Conservation (phyloP, 768 basidiomycete genomes). For the Lyophyllum decastes region DNA sequence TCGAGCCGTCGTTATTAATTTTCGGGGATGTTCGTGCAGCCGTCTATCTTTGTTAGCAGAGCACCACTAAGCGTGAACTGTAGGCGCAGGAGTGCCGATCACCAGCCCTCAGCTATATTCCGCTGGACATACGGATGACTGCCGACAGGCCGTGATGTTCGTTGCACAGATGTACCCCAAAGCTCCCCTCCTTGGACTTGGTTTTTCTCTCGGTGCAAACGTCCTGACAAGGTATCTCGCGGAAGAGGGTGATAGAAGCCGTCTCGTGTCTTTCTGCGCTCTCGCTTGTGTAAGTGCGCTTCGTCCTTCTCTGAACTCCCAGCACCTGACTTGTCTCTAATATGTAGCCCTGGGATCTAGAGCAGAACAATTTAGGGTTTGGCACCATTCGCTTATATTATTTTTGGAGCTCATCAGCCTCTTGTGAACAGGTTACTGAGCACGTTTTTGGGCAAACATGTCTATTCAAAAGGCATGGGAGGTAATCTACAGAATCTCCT, state of each 20-base stretch:
- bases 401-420: conserved; percentile 12
- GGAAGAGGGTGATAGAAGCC: conserved; percentile 70
- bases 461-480: conserved; percentile 83
- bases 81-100: conserved; percentile 84
- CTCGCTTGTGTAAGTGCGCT: conserved; percentile 68
- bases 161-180: conserved; percentile 71
- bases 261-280: conserved; percentile 65
- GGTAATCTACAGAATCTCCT: conserved; percentile 66
- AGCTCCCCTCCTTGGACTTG: conserved; percentile 83
- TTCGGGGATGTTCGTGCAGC: conserved; percentile 76
- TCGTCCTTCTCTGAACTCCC: not conserved
- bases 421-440: conserved; percentile 46
- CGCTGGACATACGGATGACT: conserved; percentile 88
- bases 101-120: conserved; percentile 85
- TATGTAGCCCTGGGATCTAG: conserved; percentile 55
- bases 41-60: not conserved
- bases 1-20: conserved; percentile 89
- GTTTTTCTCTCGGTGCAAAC: conserved; percentile 94
- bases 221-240: conserved; percentile 89
- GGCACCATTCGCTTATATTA: conserved; percentile 16
- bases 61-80: conserved; percentile 11
- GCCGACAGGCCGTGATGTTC: conserved; percentile 78
- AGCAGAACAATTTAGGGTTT: conserved; percentile 47
- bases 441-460: conserved; percentile 54
- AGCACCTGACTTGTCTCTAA: conserved; percentile 16